Evolutionary conservation across 345 rosid species (phyloP), one percentile per base, ranked within the genome.

Genomic region (Streptanthus diversifolius): DNA sequence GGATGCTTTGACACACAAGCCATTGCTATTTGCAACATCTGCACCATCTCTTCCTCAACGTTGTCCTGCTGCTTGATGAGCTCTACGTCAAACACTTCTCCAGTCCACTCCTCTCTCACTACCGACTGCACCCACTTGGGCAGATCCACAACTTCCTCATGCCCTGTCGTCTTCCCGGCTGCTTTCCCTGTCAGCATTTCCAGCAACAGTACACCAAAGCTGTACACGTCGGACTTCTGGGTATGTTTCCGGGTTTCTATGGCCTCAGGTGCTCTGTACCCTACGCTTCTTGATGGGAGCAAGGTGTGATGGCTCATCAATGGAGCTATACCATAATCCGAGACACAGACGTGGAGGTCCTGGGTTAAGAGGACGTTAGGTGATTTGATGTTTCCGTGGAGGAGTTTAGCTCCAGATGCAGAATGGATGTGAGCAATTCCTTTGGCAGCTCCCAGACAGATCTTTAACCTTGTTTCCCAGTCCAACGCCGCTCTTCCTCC

Each of bases 81-180:
- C 77, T 92, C 96, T 14, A 82, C 83, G 9, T 89, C 98, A 63
- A 89, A 92, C 69, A 92, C 98, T 82, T 92, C 98, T 0, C 96
- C 86, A 5, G 98, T 89, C 98, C 98, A 92, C 75, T 92, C 96
- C 79, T 92, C 98, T 44, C 90, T 77, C 55, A 92, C 92, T 45
- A 89, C 92, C 1, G 98, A 89, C 72, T 88, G 96, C 30, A 89
- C 98, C 98, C 98, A 92, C 39, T 82, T 85, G 3, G 96, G 98
- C 32, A 92, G 85, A 69, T 92, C 98, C 36, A 88, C 84, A 35
- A 78, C 83, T 8, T 87, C 92, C 33, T 86, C 93, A 5, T 80
- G 82, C 36, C 90, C 85, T 0, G 84, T 70, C 32, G 87, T 68
- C 76, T 85, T 88, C 54, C 73, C 81, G 0, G 81, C 73, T 35